Evolutionary conservation across 2,329 filamentous ascomycete genomes (phyloP).

Genomic region (Aphanocladium album): DNA sequence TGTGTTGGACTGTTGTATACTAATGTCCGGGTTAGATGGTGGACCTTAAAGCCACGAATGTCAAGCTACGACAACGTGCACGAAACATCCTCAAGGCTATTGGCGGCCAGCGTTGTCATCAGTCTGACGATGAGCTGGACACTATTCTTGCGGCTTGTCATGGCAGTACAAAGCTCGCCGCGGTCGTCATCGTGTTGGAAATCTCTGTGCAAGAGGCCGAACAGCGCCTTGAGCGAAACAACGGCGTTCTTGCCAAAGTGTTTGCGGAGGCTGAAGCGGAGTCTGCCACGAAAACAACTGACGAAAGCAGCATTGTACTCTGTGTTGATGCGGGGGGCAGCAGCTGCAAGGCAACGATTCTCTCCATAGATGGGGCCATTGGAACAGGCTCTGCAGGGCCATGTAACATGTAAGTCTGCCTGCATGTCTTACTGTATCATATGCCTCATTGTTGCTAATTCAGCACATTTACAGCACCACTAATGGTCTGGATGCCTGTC

Average conservation of each 20-base stretch:
- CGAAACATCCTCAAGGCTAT: slow-evolving; percentile 21
- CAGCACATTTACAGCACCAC: slow-evolving; percentile 16
- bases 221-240: slow-evolving; percentile 14
- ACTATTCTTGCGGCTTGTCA: slow-evolving; percentile 14
- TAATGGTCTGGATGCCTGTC: slow-evolving; percentile 24
- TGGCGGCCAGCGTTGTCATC: slow-evolving; percentile 14
- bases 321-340: slow-evolving; percentile 39
- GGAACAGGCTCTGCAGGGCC: slow-evolving; percentile 29
- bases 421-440: background rate
- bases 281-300: background rate
- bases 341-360: slow-evolving; percentile 35
- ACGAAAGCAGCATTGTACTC: slow-evolving; percentile 20
- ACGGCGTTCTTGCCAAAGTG: slow-evolving; percentile 16
- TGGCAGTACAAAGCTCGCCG: slow-evolving; percentile 15
- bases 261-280: slow-evolving; percentile 14
- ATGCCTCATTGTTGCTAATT: background rate
- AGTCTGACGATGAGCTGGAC: slow-evolving; percentile 19
- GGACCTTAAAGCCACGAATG: slow-evolving; percentile 32
- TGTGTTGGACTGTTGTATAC: background rate
- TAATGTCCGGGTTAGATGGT: slow-evolving; percentile 23
- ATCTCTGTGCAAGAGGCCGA: slow-evolving; percentile 18
- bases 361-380: slow-evolving; percentile 20
- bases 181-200: slow-evolving; percentile 7
- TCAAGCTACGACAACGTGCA: slow-evolving; percentile 26
- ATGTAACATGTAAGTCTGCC: slow-evolving; percentile 33